Base-by-base conservation (phyloP, 1,284 basidiomycete genomes). In the Irpex lacteus region DNA sequence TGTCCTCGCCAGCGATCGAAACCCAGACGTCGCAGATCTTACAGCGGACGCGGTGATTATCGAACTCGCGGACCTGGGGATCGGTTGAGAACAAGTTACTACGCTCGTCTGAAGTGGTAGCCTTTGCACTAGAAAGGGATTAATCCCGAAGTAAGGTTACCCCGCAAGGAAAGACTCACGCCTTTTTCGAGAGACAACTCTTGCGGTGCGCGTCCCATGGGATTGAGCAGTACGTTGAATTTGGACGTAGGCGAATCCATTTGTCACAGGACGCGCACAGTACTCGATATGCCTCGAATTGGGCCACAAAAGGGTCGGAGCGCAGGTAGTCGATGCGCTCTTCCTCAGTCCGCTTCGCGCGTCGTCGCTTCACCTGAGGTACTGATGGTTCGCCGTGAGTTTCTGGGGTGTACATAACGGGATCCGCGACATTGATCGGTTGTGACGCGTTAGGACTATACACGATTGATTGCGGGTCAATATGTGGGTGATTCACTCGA, bases 161-260 rank as follows among this genome's bases (percentile, higher is more conserved):
- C 32, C 21, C 38, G 60, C 2, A 15, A 44, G 59, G 66, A 36
- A 53, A 37, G 54, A 72, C 81, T 73, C 67, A 89, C 87, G 84
- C 81, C 73, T 88, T 88, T 76, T 89, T 91, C 2, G 88, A 85
- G 59, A 92, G 76, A 73, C 90, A 92, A 71, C 88, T 90, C 76
- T 85, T 85, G 60, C 90, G 78, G 71, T 92, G 90, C 8, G 89
- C 90, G 70, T 92, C 90, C 90, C 91, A 92, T 0, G 90, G 90
- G 64, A 92, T 91, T n/a, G 86, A 88, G 73, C 90, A 92, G 70
- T 91, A 92, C 0, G 90, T 91, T 61, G 89, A 91, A 73, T 92
- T 92, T 52, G 90, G 90, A 13, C 90, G 82, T 18, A 92, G 78
- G 40, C 90, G 83, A 68, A 92, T 92, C 90, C 90, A 92, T 72